Base-by-base conservation (phyloP, 148 eudicot genomes). In the Rheum nobile region DNA sequence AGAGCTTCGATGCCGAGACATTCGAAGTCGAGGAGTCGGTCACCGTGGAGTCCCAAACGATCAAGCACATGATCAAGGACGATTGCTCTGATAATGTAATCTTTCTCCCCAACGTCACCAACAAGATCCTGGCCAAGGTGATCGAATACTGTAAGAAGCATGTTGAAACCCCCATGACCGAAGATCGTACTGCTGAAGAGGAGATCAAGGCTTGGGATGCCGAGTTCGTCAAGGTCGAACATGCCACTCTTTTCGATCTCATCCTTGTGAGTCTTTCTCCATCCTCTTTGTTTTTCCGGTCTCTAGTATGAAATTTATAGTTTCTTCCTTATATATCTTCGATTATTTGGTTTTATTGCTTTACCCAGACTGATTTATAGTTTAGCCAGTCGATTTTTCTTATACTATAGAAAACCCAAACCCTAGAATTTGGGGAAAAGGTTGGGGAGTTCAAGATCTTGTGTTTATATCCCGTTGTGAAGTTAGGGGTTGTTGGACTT, bases 361-460 rank as follows among this genome's bases (percentile, higher is more conserved):
- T 8, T 50, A 6, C 55, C 0, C 21, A 0, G 22, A 8, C 13
- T 50, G 55, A 50, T 50, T 6, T 19, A 6, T 19, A 3, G 28
- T 6, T 46, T 50, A 4, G 86, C 96, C 93, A 88, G 35, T 90
- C 91, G 89, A 75, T 87, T 93, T 47, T 85, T 87, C 11, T 90
- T 84, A 26, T 90, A 91, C 74, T 83, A 90, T 78, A 86, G 90
- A 57, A 28, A 32, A 90, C 85, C 74, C 90, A 86, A 37, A 85
- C 84, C 47, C 88, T 87, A 74, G 80, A 79, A 78, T 57, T 57
- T 24, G 65, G 13, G 32, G 32, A 12, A 57, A n/a, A 54, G 12
- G 34, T 13, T 5, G 16, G 59, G 12, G 29, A 52, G 12, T 50
- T 29, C 32, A 8, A 63, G 69, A 32, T 63, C 69, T 14, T 17